phyloP scores from a whole-genome alignment of 2,329 filamentous ascomycete genomes.

The Lasiodiplodia citricola region DNA sequence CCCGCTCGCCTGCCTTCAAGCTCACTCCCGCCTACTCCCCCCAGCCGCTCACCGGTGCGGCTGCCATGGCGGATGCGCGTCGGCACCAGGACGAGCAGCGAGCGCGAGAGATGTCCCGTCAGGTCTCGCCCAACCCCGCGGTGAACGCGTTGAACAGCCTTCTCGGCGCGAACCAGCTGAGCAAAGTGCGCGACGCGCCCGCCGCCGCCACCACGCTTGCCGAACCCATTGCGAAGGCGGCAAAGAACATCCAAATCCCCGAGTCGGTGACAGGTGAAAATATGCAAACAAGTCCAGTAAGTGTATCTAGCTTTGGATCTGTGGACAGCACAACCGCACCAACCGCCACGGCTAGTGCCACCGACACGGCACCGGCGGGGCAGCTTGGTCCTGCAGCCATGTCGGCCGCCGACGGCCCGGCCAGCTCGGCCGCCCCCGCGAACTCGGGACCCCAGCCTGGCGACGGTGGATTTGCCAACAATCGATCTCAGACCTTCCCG shows the following conservation, averaged over 20 bases:
- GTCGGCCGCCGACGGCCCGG: slow-evolving; percentile 44
- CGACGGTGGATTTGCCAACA: slow-evolving; percentile 43
- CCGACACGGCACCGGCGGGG: slow-evolving; percentile 55
- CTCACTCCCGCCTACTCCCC: slow-evolving; percentile 47
- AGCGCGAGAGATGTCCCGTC: slow-evolving; percentile 39
- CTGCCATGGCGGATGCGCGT: slow-evolving; percentile 55
- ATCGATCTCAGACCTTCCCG: slow-evolving; percentile 69
- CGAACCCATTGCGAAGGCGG: slow-evolving; percentile 54
- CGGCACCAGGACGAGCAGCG: slow-evolving; percentile 47
- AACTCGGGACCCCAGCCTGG: slow-evolving; percentile 31
- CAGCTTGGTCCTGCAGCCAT: slow-evolving; percentile 54
- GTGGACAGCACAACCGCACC: slow-evolving; percentile 53
- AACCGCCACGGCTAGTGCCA: slow-evolving; percentile 52
- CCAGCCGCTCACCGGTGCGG: slow-evolving; percentile 53
- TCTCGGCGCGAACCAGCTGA: slow-evolving; percentile 49
- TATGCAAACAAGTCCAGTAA: slow-evolving; percentile 59
- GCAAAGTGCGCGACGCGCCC: slow-evolving; percentile 49
- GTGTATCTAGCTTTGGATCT: slow-evolving; percentile 60
- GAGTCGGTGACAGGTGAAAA: slow-evolving; percentile 51
- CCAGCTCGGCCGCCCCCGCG: slow-evolving; percentile 33
- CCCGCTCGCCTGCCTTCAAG: slow-evolving; percentile 46
- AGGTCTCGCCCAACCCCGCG: slow-evolving; percentile 57
- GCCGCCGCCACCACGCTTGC: slow-evolving; percentile 51
- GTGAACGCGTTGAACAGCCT: slow-evolving; percentile 51
- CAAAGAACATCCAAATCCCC: slow-evolving; percentile 56